phyloP scores from a whole-genome alignment of 306 rosid genomes.

The Casuarina cunninghamiana region DNA sequence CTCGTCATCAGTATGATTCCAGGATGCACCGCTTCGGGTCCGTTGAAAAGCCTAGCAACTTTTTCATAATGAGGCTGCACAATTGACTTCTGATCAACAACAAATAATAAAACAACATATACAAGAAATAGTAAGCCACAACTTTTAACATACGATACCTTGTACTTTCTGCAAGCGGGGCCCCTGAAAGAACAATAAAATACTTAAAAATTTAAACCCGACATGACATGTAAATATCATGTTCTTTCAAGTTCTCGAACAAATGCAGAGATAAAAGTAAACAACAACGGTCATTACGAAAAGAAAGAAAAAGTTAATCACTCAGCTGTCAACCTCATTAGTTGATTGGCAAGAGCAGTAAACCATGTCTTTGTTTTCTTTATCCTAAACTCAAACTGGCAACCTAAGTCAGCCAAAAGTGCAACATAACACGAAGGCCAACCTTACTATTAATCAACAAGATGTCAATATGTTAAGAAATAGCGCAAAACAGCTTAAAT shows the following conservation, averaged over 20 bases:
- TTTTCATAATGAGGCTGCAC: conserved; percentile 90
- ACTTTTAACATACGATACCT: conserved; percentile 52
- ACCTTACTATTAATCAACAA: not conserved
- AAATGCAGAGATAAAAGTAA: not conserved
- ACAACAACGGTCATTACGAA: not conserved
- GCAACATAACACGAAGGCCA: no score
- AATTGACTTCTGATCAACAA: conserved; percentile 17
- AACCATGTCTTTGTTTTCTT: no score
- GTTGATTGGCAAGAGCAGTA: not conserved
- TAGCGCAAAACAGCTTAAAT: not conserved
- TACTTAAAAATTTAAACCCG: conserved; percentile 28
- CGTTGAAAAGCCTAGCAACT: conserved; percentile 96
- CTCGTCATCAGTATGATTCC: conserved; percentile 85
- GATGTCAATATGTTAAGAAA: not conserved
- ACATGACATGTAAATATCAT: not conserved
- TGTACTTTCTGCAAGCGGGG: conserved; percentile 96
- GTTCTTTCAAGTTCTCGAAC: not conserved
- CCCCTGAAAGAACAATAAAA: conserved; percentile 59
- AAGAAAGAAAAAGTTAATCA: not conserved
- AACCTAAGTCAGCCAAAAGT: no score
- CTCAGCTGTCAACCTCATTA: not conserved
- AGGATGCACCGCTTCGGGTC: conserved; percentile 91
- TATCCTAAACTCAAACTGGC: no score
- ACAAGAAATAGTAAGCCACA: not conserved
- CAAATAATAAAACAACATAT: not conserved